Percentiles rank a stretch among this genome's conserved stretches.
Conservation (phyloP, 1,139 yeast species). For the Zygoascus meyerae region DNA sequence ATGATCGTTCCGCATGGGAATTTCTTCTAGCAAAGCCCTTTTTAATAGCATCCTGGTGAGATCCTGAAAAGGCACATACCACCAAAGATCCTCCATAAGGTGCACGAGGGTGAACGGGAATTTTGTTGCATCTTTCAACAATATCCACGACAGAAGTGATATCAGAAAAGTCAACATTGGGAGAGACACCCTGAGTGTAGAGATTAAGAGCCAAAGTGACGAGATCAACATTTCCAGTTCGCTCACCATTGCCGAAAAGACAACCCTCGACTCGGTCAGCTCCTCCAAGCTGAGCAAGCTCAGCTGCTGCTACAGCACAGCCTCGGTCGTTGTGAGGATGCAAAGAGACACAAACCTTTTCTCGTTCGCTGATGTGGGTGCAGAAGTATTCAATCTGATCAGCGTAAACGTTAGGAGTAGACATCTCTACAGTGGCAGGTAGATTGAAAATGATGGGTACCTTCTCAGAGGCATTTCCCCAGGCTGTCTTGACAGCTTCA, state of each 20-base stretch:
- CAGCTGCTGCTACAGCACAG: constrained; percentile 97
- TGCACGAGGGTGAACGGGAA: constrained; percentile 88
- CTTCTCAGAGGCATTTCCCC: constrained; percentile 73
- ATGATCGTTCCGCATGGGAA: constrained; percentile 41
- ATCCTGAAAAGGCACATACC: constrained; percentile 93
- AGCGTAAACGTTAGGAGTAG: constrained; percentile 91
- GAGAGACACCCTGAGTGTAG: constrained; percentile 90
- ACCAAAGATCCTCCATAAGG: constrained; percentile 97
- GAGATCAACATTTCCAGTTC: constrained; percentile 96
- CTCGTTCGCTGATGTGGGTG: constrained; percentile 72
- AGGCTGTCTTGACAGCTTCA: constrained; percentile 90
- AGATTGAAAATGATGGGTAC: constrained; percentile 89
- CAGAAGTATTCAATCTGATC: constrained; percentile 93
- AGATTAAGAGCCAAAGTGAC: constrained; percentile 88
- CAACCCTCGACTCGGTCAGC: constrained; percentile 98
- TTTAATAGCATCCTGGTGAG: constrained; percentile 97
- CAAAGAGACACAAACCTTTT: constrained; percentile 78
- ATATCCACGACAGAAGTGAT: constrained; percentile 73
- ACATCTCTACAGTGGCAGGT: constrained; percentile 97
- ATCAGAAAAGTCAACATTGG: constrained; percentile 82
- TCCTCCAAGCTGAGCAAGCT: constrained; percentile 89
- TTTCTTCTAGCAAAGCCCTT: constrained; percentile 76
- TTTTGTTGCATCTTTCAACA: constrained; percentile 90
- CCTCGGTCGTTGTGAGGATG: constrained; percentile 98
- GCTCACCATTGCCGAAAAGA: constrained; percentile 94